These are phyloP conservation scores for Combretum micranthum DNA, from an alignment of 345 rosid genomes.

Conservation along the genomic window DNA sequence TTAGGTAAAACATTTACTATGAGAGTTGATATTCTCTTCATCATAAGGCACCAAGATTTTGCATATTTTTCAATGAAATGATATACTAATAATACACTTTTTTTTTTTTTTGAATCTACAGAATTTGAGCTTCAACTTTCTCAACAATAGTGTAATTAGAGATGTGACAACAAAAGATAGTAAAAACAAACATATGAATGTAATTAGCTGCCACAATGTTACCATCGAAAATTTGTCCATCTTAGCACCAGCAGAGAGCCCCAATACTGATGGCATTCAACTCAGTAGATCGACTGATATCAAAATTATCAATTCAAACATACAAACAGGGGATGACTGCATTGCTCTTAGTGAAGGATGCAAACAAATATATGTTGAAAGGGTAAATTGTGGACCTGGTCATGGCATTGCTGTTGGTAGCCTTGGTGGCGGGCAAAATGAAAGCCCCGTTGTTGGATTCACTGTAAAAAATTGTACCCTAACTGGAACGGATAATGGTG, in stretches of 20 bases:
- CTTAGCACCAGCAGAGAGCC: slow-evolving; percentile 12
- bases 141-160: slow-evolving; percentile 6
- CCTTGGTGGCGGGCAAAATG: slow-evolving; percentile 9
- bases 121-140: slow-evolving; percentile 11
- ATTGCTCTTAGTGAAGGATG: slow-evolving; percentile 19
- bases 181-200: slow-evolving; percentile 14
- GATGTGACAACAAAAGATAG: slow-evolving; percentile 15
- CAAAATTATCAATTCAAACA: slow-evolving; percentile 3
- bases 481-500: slow-evolving; percentile 3
- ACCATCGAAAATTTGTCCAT: slow-evolving; percentile 5
- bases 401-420: slow-evolving; percentile 18
- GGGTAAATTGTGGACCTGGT: slow-evolving; percentile 15
- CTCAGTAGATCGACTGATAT: slow-evolving; percentile 11
- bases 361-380: background rate
- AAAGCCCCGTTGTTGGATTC: slow-evolving; percentile 6
- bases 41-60: too few relatives aligned
- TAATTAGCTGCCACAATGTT: slow-evolving; percentile 17
- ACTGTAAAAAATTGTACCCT: slow-evolving; percentile 10
- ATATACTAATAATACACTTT: background rate
- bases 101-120: background rate
- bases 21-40: background rate
- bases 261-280: slow-evolving; percentile 24
- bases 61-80: background rate
- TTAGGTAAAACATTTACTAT: too few relatives aligned
- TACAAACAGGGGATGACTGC: slow-evolving; percentile 21